These are phyloP conservation scores for Rosa chinensis DNA, from an alignment of 306 rosid species.

Conservation along the genomic window DNA sequence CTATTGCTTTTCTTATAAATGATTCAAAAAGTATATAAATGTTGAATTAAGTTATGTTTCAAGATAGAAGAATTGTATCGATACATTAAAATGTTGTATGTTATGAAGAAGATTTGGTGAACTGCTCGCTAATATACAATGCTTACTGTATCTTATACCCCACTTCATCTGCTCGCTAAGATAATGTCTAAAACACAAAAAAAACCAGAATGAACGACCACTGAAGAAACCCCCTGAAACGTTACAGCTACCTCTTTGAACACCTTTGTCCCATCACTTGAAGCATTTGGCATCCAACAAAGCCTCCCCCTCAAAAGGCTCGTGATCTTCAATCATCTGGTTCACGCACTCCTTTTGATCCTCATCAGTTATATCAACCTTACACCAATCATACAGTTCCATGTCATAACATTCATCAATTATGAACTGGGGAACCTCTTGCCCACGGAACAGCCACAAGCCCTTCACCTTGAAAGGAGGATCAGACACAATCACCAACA, in stretches of 20 bases:
- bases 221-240: neutral
- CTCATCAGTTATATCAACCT: slow-evolving; percentile 67
- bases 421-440: slow-evolving; percentile 66
- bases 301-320: slow-evolving; percentile 78
- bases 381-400: slow-evolving; percentile 77
- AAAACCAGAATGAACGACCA: neutral
- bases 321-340: slow-evolving; percentile 83
- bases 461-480: slow-evolving; percentile 85
- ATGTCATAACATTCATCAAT: slow-evolving; percentile 76
- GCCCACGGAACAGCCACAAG: slow-evolving; percentile 86
- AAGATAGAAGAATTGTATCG: too few relatives aligned
- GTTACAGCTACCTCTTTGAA: neutral
- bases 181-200: neutral
- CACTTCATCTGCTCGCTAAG: neutral
- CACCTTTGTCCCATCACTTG: slow-evolving; percentile 39
- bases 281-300: slow-evolving; percentile 87
- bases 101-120: too few relatives aligned
- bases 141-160: too few relatives aligned
- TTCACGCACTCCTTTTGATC: slow-evolving; percentile 69
- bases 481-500: slow-evolving; percentile 72
- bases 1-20: too few relatives aligned
- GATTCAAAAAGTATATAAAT: too few relatives aligned
- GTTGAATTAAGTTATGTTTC: too few relatives aligned
- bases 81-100: too few relatives aligned
- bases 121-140: too few relatives aligned